phyloP scores from a whole-genome alignment of 1,284 basidiomycete species.

The Apiotrichum porosum region DNA sequence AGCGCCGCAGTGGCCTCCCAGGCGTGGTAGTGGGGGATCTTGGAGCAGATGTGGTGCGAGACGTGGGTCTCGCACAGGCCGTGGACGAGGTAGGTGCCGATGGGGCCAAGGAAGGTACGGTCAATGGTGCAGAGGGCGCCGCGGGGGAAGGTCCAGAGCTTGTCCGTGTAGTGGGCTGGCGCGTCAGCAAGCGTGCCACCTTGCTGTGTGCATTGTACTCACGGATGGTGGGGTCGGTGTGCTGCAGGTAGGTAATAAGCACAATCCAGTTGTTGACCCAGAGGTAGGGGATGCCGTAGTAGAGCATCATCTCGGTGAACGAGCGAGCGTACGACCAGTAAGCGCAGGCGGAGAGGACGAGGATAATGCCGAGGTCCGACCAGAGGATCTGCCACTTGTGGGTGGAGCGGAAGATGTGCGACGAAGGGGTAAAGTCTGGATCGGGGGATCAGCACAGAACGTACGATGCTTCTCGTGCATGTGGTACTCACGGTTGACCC shows the following conservation, averaged over 20 bases:
- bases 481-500: conserved; percentile 59
- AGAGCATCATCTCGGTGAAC: conserved; percentile 70
- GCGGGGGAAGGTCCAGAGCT: conserved; percentile 88
- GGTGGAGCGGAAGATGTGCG: conserved; percentile 78
- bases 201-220: neutral
- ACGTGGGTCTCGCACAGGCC: conserved; percentile 92
- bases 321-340: conserved; percentile 62
- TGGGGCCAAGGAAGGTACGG: conserved; percentile 76
- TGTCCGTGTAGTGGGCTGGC: conserved; percentile 70
- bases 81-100: conserved; percentile 67
- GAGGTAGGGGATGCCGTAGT: conserved; percentile 88
- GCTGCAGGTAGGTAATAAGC: conserved; percentile 90
- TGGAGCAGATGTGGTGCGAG: conserved; percentile 81
- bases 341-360: conserved; percentile 63
- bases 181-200: neutral
- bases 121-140: conserved; percentile 95
- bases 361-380: conserved; percentile 76
- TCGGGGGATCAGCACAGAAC: neutral
- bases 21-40: conserved; percentile 75
- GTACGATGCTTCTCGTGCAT: neutral
- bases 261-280: conserved; percentile 84
- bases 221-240: conserved; percentile 81
- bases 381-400: conserved; percentile 74
- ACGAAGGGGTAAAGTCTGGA: conserved; percentile 62
- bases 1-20: conserved; percentile 92